A percentile compares a stretch with the other conserved stretches of the same genome.
Conservation (phyloP, 2,329 filamentous ascomycete genomes). For the Xylariaceae sp. region DNA sequence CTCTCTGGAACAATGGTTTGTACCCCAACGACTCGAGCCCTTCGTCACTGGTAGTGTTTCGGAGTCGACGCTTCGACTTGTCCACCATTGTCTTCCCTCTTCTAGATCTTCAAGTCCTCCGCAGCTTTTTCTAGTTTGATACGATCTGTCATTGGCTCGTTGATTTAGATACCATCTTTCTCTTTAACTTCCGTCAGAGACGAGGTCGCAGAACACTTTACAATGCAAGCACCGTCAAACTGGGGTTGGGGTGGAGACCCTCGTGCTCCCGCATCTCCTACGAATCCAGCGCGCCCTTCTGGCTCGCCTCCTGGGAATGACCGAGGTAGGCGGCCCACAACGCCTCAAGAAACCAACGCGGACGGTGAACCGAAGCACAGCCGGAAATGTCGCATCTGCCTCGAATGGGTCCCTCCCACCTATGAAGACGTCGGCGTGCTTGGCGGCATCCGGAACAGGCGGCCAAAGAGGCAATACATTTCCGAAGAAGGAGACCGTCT, state of each 20-base stretch:
- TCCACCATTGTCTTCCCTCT: not conserved
- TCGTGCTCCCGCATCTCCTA: not conserved
- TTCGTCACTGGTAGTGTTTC: constrained; percentile 11
- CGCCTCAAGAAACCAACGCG: constrained; percentile 20
- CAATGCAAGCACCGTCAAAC: constrained; percentile 16
- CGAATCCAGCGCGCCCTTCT: constrained; percentile 9
- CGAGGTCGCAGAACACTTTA: constrained; percentile 6
- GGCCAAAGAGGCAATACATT: constrained; percentile 26
- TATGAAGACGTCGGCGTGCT: constrained; percentile 32
- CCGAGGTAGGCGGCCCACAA: constrained; percentile 14
- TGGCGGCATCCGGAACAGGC: constrained; percentile 29
- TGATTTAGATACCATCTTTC: not conserved
- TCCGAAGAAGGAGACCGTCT: constrained; percentile 44
- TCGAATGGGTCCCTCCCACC: constrained; percentile 59
- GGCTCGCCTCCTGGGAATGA: constrained; percentile 17
- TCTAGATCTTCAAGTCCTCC: too few species aligned
- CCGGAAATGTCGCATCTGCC: constrained; percentile 75
- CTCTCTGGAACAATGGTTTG: constrained; percentile 16
- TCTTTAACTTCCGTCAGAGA: constrained; percentile 5
- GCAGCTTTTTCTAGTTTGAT: not conserved
- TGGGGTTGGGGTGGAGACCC: constrained; percentile 15
- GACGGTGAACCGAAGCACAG: constrained; percentile 24
- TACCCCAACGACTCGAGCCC: constrained; percentile 13
- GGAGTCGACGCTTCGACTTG: not conserved
- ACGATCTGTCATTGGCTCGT: not conserved